These are phyloP conservation scores for Suhomyces terraborum DNA, from an alignment of 1,139 yeast species.

Conservation along the genomic window DNA sequence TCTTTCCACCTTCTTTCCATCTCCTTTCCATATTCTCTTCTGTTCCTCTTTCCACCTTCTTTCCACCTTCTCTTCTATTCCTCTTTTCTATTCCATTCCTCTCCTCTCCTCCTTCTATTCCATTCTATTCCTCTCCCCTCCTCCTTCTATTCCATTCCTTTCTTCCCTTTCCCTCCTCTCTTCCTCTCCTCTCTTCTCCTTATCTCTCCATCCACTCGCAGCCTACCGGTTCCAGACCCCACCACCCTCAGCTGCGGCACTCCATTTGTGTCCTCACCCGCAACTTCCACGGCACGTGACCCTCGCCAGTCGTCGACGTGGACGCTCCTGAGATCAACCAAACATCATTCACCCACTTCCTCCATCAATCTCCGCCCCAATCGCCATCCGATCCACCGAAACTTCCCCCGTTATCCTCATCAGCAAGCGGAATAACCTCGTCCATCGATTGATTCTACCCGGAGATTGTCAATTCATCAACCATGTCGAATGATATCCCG, in stretches of 20 bases:
- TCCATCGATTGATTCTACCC: constrained; percentile 5
- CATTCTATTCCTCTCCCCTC: too few species aligned
- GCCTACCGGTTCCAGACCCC: background rate
- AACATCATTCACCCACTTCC: background rate
- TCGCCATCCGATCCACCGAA: too few species aligned
- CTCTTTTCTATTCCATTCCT: too few species aligned
- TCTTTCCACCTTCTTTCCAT: too few species aligned
- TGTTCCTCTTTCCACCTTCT: too few species aligned
- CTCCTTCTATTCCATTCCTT: too few species aligned
- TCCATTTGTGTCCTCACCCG: background rate
- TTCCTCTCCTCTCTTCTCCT: too few species aligned
- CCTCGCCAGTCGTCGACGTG: constrained; percentile 11
- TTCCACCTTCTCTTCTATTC: too few species aligned
- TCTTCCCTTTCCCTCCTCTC: too few species aligned
- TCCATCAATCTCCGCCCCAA: background rate
- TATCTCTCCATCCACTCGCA: background rate
- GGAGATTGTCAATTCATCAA: constrained; percentile 9
- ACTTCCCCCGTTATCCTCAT: constrained; percentile 3
- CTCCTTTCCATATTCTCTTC: too few species aligned
- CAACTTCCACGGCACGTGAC: constrained; percentile 7
- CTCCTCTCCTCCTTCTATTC: too few species aligned
- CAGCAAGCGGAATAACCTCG: constrained; percentile 5
- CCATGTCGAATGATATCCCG: constrained; percentile 66
- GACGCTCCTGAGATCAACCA: constrained; percentile 11
- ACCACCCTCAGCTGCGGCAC: background rate